These are phyloP conservation scores for Hibiscus trionum DNA, from an alignment of 345 rosid species.

Conservation along the genomic window DNA sequence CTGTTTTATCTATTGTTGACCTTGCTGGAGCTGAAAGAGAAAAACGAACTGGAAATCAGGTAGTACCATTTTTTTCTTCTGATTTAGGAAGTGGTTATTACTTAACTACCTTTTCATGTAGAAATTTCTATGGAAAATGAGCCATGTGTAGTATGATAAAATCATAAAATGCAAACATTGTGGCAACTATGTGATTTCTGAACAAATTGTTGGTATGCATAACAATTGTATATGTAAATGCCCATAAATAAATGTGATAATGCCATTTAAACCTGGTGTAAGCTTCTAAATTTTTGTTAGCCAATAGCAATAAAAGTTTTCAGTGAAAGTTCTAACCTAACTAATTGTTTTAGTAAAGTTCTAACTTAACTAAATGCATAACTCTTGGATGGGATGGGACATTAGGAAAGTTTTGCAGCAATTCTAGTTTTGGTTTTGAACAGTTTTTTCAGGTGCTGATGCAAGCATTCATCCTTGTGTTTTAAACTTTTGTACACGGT, in stretches of 20 bases:
- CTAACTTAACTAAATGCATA: background rate
- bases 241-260: background rate
- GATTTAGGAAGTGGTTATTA: background rate
- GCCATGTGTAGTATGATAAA: background rate
- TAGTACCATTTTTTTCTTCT: constrained; percentile 11
- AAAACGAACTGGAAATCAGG: constrained; percentile 92
- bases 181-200: background rate
- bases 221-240: background rate
- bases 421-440: background rate
- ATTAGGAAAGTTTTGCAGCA: background rate
- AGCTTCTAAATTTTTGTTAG: background rate
- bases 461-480: background rate
- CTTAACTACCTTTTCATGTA: background rate
- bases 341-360: background rate
- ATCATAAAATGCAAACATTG: background rate
- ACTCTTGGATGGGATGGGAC: background rate
- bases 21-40: constrained; percentile 97
- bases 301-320: background rate
- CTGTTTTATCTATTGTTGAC: constrained; percentile 71
- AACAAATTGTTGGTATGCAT: background rate
- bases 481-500: background rate
- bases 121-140: background rate
- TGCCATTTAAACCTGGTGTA: background rate
- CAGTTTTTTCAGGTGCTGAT: background rate
- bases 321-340: background rate